Percentiles rank a stretch among this genome's conserved stretches.
Evolutionary conservation across 192 early-diverging fungal species (phyloP).

Genomic region (Gorgonomyces haynaldii): DNA sequence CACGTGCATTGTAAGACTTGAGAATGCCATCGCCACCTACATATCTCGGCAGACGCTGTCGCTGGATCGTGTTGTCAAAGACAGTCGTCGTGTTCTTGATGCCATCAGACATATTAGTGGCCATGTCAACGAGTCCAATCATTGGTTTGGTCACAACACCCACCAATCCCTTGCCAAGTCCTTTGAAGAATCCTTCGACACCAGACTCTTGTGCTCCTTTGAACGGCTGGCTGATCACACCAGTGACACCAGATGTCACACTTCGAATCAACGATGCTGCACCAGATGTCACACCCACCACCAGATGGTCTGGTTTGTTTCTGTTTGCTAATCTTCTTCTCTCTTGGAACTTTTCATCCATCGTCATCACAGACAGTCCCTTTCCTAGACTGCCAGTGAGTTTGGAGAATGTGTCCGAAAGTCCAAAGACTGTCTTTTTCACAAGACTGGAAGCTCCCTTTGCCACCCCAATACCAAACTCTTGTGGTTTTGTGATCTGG

Average conservation of each 20-base stretch:
- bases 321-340: conserved; percentile 62
- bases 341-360: conserved; percentile 86
- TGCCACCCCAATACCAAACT: conserved; percentile 83
- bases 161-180: conserved; percentile 85
- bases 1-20: conserved; percentile 57
- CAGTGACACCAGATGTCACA: conserved; percentile 75
- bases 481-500: conserved; percentile 88
- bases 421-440: conserved; percentile 92
- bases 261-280: conserved; percentile 73
- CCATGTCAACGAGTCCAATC: conserved; percentile 89
- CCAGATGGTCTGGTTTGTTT: conserved; percentile 82
- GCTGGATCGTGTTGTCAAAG: conserved; percentile 70
- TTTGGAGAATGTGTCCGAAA: conserved; percentile 88
- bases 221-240: conserved; percentile 73
- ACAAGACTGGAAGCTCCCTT: conserved; percentile 66
- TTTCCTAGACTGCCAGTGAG: conserved; percentile 95
- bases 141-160: conserved; percentile 92
- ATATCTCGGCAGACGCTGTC: conserved; percentile 74
- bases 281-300: conserved; percentile 78
- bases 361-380: conserved; percentile 85
- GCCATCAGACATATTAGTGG: conserved; percentile 69
- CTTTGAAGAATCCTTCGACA: conserved; percentile 87
- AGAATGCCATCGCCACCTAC: conserved; percentile 79
- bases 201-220: conserved; percentile 83
- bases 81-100: conserved; percentile 92